Evolutionary conservation across 495 filamentous ascomycete species (phyloP).

Genomic region (Hyaloscypha variabilis): DNA sequence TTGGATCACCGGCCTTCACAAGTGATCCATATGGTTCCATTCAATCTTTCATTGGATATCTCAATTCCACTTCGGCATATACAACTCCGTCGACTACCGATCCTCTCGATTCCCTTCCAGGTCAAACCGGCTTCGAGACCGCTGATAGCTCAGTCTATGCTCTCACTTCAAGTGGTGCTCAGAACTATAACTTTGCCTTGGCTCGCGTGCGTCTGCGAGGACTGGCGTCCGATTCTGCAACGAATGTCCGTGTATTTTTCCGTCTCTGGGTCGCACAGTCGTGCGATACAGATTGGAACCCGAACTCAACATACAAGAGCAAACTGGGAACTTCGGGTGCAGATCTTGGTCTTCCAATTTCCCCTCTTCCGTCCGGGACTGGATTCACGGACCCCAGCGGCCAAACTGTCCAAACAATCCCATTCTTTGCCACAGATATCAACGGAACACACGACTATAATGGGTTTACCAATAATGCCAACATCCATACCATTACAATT

Average conservation of each 20-base stretch:
- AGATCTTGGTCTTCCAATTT: neutral
- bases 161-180: neutral
- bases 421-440: conserved; percentile 8
- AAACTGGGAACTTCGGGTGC: neutral
- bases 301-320: neutral
- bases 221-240: neutral
- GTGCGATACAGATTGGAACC: neutral
- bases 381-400: neutral
- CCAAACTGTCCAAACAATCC: neutral
- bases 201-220: conserved; percentile 11
- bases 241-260: conserved; percentile 7
- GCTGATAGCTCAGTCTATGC: neutral
- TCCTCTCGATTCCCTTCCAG: neutral
- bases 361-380: neutral
- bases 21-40: neutral
- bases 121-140: neutral
- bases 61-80: neutral
- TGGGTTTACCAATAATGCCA: neutral
- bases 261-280: neutral
- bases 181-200: conserved; percentile 11
- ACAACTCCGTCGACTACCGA: neutral
- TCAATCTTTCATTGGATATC: conserved; percentile 1
- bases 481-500: neutral
- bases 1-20: neutral
- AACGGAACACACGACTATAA: neutral